A percentile compares a stretch with the other conserved stretches of the same genome.
phyloP scores from a whole-genome alignment of 2,329 filamentous ascomycete species.

The Beauveria varroae region DNA sequence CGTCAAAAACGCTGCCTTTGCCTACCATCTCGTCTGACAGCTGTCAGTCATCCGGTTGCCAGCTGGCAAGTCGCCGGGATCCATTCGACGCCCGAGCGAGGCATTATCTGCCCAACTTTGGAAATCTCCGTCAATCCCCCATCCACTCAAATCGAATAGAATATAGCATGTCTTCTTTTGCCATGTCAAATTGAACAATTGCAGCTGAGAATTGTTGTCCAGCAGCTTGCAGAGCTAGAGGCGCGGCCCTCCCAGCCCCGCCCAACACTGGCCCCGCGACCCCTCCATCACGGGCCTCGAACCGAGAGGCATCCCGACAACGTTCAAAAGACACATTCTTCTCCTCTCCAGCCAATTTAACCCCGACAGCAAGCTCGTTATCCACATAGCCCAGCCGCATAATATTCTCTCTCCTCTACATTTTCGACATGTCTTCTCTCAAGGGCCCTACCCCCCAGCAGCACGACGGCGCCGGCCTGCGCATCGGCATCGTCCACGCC shows the following conservation, averaged over 20 bases:
- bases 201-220: neutral
- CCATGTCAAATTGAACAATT: neutral
- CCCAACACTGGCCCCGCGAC: constrained; percentile 1
- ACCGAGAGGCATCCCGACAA: neutral
- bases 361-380: neutral
- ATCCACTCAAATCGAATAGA: neutral
- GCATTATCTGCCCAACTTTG: neutral
- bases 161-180: too few relatives aligned
- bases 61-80: neutral
- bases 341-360: neutral
- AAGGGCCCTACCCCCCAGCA: constrained; percentile 51
- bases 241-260: neutral
- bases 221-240: neutral
- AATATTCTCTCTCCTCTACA: neutral
- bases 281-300: constrained; percentile 3
- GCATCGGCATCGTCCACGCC: constrained; percentile 91
- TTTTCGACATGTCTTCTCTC: constrained; percentile 39
- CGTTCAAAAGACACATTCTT: neutral
- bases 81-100: neutral
- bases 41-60: neutral
- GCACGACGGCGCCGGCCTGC: constrained; percentile 64
- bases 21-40: neutral
- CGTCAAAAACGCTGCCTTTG: neutral
- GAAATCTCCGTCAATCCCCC: neutral
- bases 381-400: too few relatives aligned